Evolutionary conservation across 176 grass and related monocot species (phyloP).

Genomic region (Puccinellia tenuiflora): DNA sequence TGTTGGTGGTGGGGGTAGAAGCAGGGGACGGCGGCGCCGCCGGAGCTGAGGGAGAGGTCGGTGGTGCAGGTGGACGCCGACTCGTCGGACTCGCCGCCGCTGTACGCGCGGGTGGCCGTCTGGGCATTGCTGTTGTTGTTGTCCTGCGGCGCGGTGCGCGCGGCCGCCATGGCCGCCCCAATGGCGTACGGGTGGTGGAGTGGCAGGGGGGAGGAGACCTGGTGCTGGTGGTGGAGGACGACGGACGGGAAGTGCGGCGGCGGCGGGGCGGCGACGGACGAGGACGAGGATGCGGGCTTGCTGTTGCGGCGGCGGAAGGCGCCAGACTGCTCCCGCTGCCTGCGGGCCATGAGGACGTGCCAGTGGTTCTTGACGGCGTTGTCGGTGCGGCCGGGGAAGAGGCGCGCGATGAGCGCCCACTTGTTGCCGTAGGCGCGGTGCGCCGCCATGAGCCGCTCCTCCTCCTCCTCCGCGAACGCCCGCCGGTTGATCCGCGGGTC

Average conservation of each 20-base stretch:
- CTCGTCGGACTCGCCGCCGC: slow-evolving; percentile 69
- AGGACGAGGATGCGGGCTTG: slow-evolving; percentile 28
- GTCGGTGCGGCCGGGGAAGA: slow-evolving; percentile 87
- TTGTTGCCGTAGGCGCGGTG: slow-evolving; percentile 87
- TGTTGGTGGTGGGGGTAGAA: slow-evolving; percentile 32
- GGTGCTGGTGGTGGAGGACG: slow-evolving; percentile 3
- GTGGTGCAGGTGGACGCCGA: slow-evolving; percentile 78
- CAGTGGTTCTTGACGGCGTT: slow-evolving; percentile 98
- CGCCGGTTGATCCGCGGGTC: slow-evolving; percentile 80
- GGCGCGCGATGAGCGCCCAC: slow-evolving; percentile 77
- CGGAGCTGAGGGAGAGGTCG: slow-evolving; percentile 64
- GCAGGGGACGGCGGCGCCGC: slow-evolving; percentile 23
- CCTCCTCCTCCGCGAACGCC: slow-evolving; percentile 68
- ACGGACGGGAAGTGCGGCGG: not conserved
- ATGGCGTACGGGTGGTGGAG: not conserved
- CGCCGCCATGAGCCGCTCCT: slow-evolving; percentile 68
- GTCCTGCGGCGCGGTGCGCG: slow-evolving; percentile 11
- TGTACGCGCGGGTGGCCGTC: slow-evolving; percentile 26
- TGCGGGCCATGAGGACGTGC: slow-evolving; percentile 87
- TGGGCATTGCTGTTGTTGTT: not conserved
- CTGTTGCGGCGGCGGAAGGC: slow-evolving; percentile 71
- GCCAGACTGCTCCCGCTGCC: slow-evolving; percentile 57
- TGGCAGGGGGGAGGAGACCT: not conserved
- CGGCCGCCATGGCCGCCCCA: not conserved
- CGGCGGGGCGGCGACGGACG: not conserved